Evolutionary conservation across 306 rosid genomes (phyloP).

Genomic region (Trifolium subterraneum): DNA sequence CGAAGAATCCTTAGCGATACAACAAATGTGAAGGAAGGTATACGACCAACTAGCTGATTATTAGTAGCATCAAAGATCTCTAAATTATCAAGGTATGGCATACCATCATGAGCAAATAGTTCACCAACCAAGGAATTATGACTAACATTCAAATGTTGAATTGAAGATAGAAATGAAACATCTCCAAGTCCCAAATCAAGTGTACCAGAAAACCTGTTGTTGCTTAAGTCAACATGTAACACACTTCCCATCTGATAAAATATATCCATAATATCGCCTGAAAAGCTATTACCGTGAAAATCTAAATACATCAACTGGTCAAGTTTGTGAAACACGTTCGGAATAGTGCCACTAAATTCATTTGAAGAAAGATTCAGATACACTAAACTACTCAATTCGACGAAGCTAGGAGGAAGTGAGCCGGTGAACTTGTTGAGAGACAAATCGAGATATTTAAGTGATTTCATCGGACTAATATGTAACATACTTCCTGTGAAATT

Average conservation of each 20-base stretch:
- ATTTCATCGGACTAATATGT: conserved; percentile 48
- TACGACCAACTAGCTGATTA: conserved; percentile 64
- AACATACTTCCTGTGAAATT: conserved; percentile 62
- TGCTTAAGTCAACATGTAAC: conserved; percentile 69
- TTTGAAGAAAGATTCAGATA: conserved; percentile 73
- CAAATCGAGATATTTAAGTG: conserved; percentile 67
- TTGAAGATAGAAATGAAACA: conserved; percentile 58
- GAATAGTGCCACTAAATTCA: conserved; percentile 61
- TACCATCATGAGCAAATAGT: conserved; percentile 80
- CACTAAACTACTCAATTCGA: conserved; percentile 46
- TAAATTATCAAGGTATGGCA: conserved; percentile 81
- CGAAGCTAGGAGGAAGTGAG: conserved; percentile 48
- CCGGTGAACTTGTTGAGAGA: conserved; percentile 68
- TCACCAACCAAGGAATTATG: conserved; percentile 69
- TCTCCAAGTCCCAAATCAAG: conserved; percentile 69
- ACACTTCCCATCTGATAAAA: conserved; percentile 66
- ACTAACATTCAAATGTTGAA: conserved; percentile 68
- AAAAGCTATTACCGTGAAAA: conserved; percentile 57
- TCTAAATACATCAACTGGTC: conserved; percentile 58
- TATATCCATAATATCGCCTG: conserved; percentile 65
- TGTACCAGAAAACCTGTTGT: conserved; percentile 69
- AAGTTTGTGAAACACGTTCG: conserved; percentile 60
- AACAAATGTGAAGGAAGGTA: conserved; percentile 73
- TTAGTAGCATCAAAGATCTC: conserved; percentile 80
- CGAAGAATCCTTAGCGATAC: conserved; percentile 73